phyloP scores from a whole-genome alignment of 2,329 filamentous ascomycete genomes.

The Pseudomassariella vexata region DNA sequence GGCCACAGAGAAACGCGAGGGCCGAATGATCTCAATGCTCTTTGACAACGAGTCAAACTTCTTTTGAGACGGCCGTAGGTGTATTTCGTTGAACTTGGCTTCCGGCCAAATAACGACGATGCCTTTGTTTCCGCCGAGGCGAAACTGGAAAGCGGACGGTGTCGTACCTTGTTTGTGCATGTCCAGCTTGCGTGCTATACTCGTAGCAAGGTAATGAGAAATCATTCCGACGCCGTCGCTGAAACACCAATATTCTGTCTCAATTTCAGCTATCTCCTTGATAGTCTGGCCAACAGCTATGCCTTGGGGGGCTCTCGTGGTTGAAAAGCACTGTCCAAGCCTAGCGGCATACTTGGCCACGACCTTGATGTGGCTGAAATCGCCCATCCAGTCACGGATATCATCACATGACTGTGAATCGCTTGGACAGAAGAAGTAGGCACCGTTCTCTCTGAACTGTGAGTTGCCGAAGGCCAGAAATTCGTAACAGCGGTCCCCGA shows the following conservation, averaged over 20 bases:
- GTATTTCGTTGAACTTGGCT: constrained; percentile 61
- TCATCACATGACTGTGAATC: constrained; percentile 61
- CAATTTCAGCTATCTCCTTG: constrained; percentile 64
- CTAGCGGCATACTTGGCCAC: constrained; percentile 89
- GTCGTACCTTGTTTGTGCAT: constrained; percentile 47
- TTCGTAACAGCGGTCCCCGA: constrained; percentile 77
- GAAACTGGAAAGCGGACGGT: constrained; percentile 86
- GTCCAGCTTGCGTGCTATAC: constrained; percentile 67
- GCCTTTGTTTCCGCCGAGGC: constrained; percentile 88
- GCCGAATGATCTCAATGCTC: constrained; percentile 78
- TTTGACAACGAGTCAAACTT: constrained; percentile 74
- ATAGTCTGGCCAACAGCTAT: constrained; percentile 53
- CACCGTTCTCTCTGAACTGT: constrained; percentile 85
- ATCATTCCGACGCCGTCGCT: constrained; percentile 93
- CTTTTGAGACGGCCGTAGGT: constrained; percentile 76
- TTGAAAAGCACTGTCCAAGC: constrained; percentile 93
- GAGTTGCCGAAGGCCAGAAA: constrained; percentile 96
- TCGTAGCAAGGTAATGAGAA: constrained; percentile 68
- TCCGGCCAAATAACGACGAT: constrained; percentile 72
- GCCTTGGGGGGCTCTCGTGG: constrained; percentile 68
- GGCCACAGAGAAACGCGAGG: constrained; percentile 69
- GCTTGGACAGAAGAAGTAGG: constrained; percentile 83
- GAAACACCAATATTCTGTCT: constrained; percentile 65
- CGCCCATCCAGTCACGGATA: constrained; percentile 83
- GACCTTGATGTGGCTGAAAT: constrained; percentile 72